Conservation (phyloP, 805 yeast genomes). For the Scheffersomyces coipomensis region DNA sequence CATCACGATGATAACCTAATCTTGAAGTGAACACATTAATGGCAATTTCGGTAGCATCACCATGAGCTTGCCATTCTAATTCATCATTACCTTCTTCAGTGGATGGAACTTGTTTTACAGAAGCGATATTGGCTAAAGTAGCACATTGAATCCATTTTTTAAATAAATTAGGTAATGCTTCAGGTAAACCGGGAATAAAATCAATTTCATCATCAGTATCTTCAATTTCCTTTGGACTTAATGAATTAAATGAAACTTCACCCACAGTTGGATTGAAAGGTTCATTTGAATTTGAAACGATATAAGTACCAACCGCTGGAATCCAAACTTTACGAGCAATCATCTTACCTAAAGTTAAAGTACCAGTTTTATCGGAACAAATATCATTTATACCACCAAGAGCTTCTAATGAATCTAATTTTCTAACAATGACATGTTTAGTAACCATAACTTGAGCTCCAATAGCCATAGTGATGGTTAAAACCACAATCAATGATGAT, state of each 20-base stretch:
- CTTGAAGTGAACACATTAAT: conserved; percentile 31
- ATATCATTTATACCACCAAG: conserved; percentile 77
- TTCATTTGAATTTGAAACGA: conserved; percentile 53
- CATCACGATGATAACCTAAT: conserved; percentile 19
- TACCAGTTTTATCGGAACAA: conserved; percentile 83
- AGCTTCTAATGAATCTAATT: conserved; percentile 75
- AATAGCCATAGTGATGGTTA: conserved; percentile 84
- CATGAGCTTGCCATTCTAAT: conserved; percentile 64
- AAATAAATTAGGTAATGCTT: conserved; percentile 25
- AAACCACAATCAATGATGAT: conserved; percentile 73
- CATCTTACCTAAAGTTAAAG: conserved; percentile 80
- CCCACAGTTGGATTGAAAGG: conserved; percentile 68
- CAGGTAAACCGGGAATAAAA: conserved; percentile 16
- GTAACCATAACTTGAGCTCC: conserved; percentile 74
- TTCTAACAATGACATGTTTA: conserved; percentile 71
- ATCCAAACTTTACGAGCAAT: conserved; percentile 68
- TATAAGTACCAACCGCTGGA: conserved; percentile 58
- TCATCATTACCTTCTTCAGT: conserved; percentile 28
- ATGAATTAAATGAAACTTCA: conserved; percentile 30
- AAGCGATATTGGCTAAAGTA: conserved; percentile 78
- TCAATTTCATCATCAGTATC: conserved; percentile 37
- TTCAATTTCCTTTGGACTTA: conserved; percentile 34
- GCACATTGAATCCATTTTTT: conserved; percentile 61
- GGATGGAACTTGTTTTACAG: conserved; percentile 48
- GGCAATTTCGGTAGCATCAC: conserved; percentile 37